phyloP scores from a whole-genome alignment of 768 basidiomycete genomes.

The Stropharia rugosoannulata region DNA sequence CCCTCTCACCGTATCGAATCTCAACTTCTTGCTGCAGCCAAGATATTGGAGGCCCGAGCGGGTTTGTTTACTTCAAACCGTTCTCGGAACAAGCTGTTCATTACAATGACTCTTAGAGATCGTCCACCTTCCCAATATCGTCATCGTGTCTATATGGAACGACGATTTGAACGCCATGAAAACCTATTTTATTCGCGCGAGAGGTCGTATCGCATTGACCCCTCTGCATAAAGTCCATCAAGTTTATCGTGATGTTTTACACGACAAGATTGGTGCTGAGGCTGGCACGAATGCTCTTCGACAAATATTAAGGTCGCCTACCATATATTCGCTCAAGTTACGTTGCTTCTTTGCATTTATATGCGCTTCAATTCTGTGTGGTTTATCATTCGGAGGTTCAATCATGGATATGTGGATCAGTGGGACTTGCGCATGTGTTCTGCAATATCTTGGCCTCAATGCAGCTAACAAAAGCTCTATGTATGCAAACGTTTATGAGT shows the following conservation, averaged over 20 bases:
- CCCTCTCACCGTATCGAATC: constrained; percentile 92
- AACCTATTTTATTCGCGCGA: constrained; percentile 84
- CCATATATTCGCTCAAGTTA: constrained; percentile 64
- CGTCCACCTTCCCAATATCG: constrained; percentile 76
- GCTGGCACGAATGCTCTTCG: constrained; percentile 72
- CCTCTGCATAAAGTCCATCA: constrained; percentile 79
- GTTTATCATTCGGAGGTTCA: constrained; percentile 79
- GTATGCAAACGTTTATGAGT: constrained; percentile 98
- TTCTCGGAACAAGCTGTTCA: not conserved
- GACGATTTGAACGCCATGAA: constrained; percentile 65
- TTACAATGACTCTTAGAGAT: constrained; percentile 45
- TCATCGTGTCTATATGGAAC: constrained; percentile 83
- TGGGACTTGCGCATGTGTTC: constrained; percentile 61
- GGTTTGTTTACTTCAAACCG: constrained; percentile 29
- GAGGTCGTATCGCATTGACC: constrained; percentile 78
- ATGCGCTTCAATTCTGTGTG: constrained; percentile 79
- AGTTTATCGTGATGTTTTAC: constrained; percentile 84
- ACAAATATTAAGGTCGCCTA: constrained; percentile 57
- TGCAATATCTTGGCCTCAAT: constrained; percentile 81
- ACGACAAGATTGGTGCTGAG: constrained; percentile 74
- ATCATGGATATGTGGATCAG: constrained; percentile 83
- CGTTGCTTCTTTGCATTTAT: constrained; percentile 77
- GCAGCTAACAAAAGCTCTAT: constrained; percentile 84
- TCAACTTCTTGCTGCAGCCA: constrained; percentile 78
- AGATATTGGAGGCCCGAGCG: constrained; percentile 75